Evolutionary conservation across 1,284 basidiomycete genomes (phyloP).

Genomic region (Naganishia sp.): DNA sequence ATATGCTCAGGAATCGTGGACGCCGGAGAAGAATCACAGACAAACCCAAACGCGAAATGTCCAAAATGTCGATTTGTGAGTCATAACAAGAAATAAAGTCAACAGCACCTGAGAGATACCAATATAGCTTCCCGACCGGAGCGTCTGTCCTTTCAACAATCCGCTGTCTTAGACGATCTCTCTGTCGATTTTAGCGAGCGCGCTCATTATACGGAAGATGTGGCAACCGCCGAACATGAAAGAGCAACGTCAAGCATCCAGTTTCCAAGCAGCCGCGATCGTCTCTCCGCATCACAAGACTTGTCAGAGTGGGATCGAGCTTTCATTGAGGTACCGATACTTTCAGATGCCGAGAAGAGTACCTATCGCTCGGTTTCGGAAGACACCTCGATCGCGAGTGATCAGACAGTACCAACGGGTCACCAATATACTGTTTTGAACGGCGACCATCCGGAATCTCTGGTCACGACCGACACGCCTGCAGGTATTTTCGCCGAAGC

Average conservation of each 20-base stretch:
- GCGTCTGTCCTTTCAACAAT: constrained; percentile 38
- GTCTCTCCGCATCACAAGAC: not conserved
- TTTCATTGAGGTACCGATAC: constrained; percentile 20
- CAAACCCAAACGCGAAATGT: constrained; percentile 40
- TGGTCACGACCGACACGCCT: not conserved
- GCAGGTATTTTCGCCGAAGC: no score
- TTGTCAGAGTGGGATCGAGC: constrained; percentile 4
- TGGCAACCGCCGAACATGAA: constrained; percentile 25
- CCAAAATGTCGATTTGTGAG: constrained; percentile 31
- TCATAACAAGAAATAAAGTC: not conserved
- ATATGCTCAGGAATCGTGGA: constrained; percentile 78
- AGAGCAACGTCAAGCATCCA: not conserved
- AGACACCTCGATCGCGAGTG: no score
- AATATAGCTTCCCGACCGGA: not conserved
- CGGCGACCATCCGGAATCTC: no score
- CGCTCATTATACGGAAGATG: constrained; percentile 31
- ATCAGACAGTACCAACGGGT: no score
- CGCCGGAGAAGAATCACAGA: constrained; percentile 37
- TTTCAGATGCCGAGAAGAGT: constrained; percentile 32
- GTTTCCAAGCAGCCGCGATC: not conserved
- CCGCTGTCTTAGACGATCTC: constrained; percentile 38
- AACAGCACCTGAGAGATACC: not conserved
- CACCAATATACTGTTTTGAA: no score
- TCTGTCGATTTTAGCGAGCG: constrained; percentile 47
- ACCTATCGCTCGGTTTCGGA: not conserved